Conservation (phyloP, 2,329 filamentous ascomycete genomes). For the Trichoderma citrinoviride region DNA sequence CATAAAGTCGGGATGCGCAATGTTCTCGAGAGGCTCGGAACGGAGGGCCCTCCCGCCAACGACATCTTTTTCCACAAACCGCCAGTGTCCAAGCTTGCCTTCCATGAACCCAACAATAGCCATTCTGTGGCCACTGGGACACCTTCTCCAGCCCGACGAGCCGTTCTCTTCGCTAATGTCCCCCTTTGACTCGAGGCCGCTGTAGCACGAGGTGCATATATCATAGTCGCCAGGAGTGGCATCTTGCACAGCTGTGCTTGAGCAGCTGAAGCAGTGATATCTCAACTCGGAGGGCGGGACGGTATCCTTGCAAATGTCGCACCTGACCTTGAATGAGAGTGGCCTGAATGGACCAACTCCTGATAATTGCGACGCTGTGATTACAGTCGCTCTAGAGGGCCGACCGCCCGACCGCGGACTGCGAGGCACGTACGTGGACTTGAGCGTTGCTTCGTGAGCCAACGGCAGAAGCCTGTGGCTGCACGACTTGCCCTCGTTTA, state of each 20-base stretch:
- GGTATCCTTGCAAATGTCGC: constrained; percentile 71
- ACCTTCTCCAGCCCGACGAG: constrained; percentile 77
- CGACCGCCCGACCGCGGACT: constrained; percentile 45
- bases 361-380: constrained; percentile 46
- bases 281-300: constrained; percentile 69
- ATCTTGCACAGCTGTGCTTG: constrained; percentile 48
- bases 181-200: constrained; percentile 58
- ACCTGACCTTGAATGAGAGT: constrained; percentile 70
- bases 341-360: constrained; percentile 60
- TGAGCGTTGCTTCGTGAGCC: constrained; percentile 52
- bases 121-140: constrained; percentile 80
- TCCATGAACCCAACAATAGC: constrained; percentile 73
- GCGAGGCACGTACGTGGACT: constrained; percentile 35
- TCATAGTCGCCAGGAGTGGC: constrained; percentile 74
- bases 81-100: constrained; percentile 61
- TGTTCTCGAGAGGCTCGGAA: constrained; percentile 49
- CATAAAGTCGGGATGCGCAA: constrained; percentile 41
- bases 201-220: constrained; percentile 77
- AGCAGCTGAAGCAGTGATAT: constrained; percentile 78
- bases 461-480: constrained; percentile 78
- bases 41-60: constrained; percentile 74
- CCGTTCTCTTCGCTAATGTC: constrained; percentile 75
- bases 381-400: constrained; percentile 48
- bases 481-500: constrained; percentile 78
- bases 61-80: constrained; percentile 66